Conservation (phyloP, 2,329 filamentous ascomycete genomes). For the Talaromyces albobiverticillius region DNA sequence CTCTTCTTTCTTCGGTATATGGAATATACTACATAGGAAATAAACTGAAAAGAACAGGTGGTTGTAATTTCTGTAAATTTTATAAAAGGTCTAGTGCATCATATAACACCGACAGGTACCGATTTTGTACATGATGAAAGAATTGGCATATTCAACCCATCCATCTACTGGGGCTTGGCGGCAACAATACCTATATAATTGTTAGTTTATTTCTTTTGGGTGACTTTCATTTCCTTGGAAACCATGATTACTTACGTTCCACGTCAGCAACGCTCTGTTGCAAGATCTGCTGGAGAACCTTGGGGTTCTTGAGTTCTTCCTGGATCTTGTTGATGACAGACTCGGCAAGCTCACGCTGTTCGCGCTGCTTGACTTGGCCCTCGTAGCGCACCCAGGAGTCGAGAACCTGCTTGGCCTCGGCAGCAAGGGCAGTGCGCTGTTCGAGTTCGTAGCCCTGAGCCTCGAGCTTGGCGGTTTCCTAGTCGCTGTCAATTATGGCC, state of each 20-base stretch:
- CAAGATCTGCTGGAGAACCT: conserved; percentile 93
- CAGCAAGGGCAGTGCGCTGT: conserved; percentile 87
- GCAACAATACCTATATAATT: conserved; percentile 34
- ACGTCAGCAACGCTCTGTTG: conserved; percentile 95
- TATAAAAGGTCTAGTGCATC: conserved; percentile 21
- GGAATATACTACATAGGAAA: conserved; percentile 18
- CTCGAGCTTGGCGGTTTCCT: conserved; percentile 98
- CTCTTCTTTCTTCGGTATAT: not conserved
- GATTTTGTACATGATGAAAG: conserved; percentile 40
- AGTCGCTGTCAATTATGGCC: not conserved
- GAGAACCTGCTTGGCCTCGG: conserved; percentile 90
- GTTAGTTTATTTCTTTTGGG: conserved; percentile 17
- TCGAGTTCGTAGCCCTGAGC: conserved; percentile 94
- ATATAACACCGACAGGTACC: conserved; percentile 30
- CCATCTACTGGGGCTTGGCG: conserved; percentile 39
- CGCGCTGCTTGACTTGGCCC: conserved; percentile 95
- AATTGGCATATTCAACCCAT: conserved; percentile 15
- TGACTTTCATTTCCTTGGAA: not conserved
- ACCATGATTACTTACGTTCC: conserved; percentile 67
- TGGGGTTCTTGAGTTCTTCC: conserved; percentile 98
- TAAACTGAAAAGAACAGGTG: conserved; percentile 10
- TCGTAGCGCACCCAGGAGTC: conserved; percentile 99
- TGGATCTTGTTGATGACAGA: conserved; percentile 94
- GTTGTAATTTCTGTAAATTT: conserved; percentile 30
- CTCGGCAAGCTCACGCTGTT: conserved; percentile 94